Percentiles rank a stretch among this genome's conserved stretches.
phyloP scores from a whole-genome alignment of 192 early-diverging fungal species.

The Funneliformis geosporum region DNA sequence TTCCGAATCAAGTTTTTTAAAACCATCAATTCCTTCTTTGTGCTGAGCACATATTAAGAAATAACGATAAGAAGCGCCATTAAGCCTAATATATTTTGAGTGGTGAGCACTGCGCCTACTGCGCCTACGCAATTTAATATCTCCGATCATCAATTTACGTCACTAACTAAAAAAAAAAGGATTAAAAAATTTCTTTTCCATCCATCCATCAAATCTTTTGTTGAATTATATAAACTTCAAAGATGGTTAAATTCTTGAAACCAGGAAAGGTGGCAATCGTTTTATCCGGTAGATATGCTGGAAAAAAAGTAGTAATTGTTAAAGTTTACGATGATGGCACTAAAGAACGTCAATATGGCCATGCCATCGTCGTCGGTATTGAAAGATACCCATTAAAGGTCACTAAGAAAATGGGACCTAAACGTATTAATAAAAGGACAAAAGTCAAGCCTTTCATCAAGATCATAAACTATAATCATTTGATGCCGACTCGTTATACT shows the following conservation, averaged over 20 bases:
- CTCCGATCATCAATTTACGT: too few relatives aligned
- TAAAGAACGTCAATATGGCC: conserved; percentile 94
- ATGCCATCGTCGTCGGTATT: conserved; percentile 98
- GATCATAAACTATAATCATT: conserved; percentile 98
- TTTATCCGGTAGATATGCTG: conserved; percentile 97
- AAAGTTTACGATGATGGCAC: conserved; percentile 97
- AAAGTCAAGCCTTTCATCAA: conserved; percentile 99
- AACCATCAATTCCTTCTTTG: not conserved
- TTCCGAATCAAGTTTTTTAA: not conserved
- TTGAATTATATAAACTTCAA: not conserved
- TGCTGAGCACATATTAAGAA: too few relatives aligned
- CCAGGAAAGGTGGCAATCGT: conserved; percentile 89
- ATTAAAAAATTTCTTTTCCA: not conserved
- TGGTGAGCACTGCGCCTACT: too few relatives aligned
- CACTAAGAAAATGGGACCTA: conserved; percentile 92
- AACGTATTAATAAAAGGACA: conserved; percentile 94
- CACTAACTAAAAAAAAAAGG: too few relatives aligned
- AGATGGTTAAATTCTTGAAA: conserved; percentile 33
- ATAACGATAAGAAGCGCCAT: too few relatives aligned
- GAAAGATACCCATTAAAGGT: conserved; percentile 98
- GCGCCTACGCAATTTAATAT: too few relatives aligned
- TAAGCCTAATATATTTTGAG: too few relatives aligned
- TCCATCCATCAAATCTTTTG: not conserved
- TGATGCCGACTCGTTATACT: conserved; percentile 97
- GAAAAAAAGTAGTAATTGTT: conserved; percentile 99